Conservation (phyloP, 768 basidiomycete genomes). For the Tephrocybe sp. region DNA sequence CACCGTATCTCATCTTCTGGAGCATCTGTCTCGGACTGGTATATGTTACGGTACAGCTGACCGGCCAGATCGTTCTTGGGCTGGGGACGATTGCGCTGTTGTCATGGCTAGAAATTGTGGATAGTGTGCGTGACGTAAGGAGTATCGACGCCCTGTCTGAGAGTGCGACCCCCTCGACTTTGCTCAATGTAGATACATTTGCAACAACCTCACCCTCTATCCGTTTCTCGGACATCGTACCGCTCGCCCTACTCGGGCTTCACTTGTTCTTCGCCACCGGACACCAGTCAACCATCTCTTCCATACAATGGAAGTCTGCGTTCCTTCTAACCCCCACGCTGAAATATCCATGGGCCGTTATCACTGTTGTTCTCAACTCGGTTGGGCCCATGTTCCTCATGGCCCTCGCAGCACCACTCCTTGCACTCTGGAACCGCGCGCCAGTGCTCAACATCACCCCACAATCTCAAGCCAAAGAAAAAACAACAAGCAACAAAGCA, state of each 20-base stretch:
- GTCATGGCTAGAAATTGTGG: slow-evolving; percentile 77
- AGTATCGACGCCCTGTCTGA: slow-evolving; percentile 51
- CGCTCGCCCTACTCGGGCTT: slow-evolving; percentile 72
- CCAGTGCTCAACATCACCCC: slow-evolving; percentile 39
- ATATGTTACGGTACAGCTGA: slow-evolving; percentile 69
- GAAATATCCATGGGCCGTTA: slow-evolving; percentile 67
- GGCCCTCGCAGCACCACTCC: slow-evolving; percentile 60
- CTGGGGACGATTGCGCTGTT: slow-evolving; percentile 64
- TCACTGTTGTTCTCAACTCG: slow-evolving; percentile 76
- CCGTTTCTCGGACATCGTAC: slow-evolving; percentile 65
- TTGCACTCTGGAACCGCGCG: slow-evolving; percentile 81
- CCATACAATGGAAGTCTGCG: slow-evolving; percentile 94
- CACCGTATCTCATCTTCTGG: slow-evolving; percentile 85
- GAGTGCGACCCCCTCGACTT: slow-evolving; percentile 40
- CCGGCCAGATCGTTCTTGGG: slow-evolving; percentile 76
- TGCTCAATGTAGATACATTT: slow-evolving; percentile 32
- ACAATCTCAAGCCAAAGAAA: slow-evolving; percentile 1
- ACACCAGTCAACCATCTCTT: slow-evolving; percentile 85
- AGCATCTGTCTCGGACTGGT: slow-evolving; percentile 58
- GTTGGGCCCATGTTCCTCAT: slow-evolving; percentile 72
- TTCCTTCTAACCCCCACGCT: slow-evolving; percentile 76
- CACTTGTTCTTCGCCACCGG: slow-evolving; percentile 86
- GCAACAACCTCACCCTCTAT: slow-evolving; percentile 31
- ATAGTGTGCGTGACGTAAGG: slow-evolving; percentile 73
- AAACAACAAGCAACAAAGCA: neutral